Evolutionary conservation across 148 eudicot species (phyloP).

Genomic region (Camellia granthamiana): DNA sequence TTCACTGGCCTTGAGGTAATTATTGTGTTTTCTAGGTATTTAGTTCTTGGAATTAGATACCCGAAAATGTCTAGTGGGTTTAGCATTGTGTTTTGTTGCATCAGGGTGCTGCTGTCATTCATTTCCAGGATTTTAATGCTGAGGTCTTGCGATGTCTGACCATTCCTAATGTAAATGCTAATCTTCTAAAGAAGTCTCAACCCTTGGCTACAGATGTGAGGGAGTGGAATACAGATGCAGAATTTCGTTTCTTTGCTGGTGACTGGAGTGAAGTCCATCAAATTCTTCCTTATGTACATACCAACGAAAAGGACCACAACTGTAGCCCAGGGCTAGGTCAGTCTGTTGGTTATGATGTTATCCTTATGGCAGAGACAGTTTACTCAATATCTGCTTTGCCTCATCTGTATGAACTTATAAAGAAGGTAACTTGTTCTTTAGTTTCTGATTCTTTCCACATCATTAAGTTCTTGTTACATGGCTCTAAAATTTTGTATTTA

Average conservation of each 20-base stretch:
- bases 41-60: constrained; percentile 6
- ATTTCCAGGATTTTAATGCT: constrained; percentile 94
- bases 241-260: constrained; percentile 82
- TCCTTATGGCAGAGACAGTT: constrained; percentile 98
- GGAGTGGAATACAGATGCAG: constrained; percentile 21
- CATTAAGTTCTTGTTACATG: neutral
- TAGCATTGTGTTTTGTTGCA: constrained; percentile 17
- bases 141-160: constrained; percentile 87
- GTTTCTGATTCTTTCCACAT: constrained; percentile 1
- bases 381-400: constrained; percentile 72
- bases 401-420: constrained; percentile 64
- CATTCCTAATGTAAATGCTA: constrained; percentile 73
- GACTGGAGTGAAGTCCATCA: constrained; percentile 81
- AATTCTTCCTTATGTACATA: constrained; percentile 44
- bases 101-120: constrained; percentile 75
- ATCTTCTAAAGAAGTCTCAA: constrained; percentile 32
- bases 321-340: constrained; percentile 9
- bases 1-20: constrained; percentile 78
- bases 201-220: constrained; percentile 13
- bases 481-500: constrained; percentile 9
- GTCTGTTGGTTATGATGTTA: constrained; percentile 65
- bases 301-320: constrained; percentile 25
- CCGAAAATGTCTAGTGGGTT: constrained; percentile 1
- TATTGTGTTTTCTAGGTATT: neutral
- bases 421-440: constrained; percentile 44